Evolutionary conservation across 2,329 filamentous ascomycete genomes (phyloP), one percentile per base, ranked within the genome.

Genomic region (Penicillium sp.): DNA sequence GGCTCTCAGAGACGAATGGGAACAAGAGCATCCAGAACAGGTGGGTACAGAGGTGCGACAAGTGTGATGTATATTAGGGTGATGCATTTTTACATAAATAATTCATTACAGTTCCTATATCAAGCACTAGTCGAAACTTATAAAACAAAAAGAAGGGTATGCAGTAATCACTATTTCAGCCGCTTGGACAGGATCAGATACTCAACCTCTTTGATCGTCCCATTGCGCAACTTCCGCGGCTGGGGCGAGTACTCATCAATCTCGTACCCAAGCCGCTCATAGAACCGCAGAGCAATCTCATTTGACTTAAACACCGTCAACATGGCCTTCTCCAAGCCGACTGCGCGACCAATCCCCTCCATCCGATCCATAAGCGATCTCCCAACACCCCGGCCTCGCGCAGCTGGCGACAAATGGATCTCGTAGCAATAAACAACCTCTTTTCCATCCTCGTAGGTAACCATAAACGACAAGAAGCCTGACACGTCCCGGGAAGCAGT

Each of bases 1-100:
- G 0, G 85, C 92, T 6, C 77, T 99, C 57, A 80, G 94, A 55
- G 94, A 99, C 66, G 94, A 99, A 73, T 91, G 91, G 87, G 94
- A 99, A 72, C 83, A 90, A 5, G 91, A 97, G 68, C 79, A 93
- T 61, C 94, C 94, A 0, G 93, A 96, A 65, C 88, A 94, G 82
- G 86, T 84, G 56, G 94, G 91, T 46, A 93, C 93, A 74, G 90
- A 96, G 61, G 87, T 92, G 45, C 85, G 86, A 69, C 90, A 94
- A 74, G 91, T 96, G 69, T 94, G 82, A 75, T 55, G 47, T 55
- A 62, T 57, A 58, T 58, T 58, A 42, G 51, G 8, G 18, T 39
- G 16, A 10, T 39, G 8, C 18, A 7, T 51, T 39, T 39, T 34
- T 41, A n/a, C 35, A 48, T 27, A 35, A 23, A 23, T 5, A 23